Conservation (phyloP, 176 grass and related monocot species). For the Guadua angustifolia region DNA sequence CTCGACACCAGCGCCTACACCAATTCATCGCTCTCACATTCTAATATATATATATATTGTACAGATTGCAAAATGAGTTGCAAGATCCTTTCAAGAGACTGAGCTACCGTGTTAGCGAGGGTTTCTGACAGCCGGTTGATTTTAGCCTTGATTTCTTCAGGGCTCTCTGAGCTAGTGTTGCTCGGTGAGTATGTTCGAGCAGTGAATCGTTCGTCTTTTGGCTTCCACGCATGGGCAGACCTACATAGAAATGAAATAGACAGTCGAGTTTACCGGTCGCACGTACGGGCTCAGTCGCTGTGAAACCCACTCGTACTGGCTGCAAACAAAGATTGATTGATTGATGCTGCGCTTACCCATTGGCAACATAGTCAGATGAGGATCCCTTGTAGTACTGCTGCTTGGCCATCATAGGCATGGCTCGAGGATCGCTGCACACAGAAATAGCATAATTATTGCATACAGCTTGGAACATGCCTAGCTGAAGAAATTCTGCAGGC, state of each 20-base stretch:
- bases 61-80: background rate
- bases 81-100: background rate
- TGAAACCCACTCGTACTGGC: background rate
- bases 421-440: conserved; percentile 44
- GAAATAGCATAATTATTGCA: conserved; percentile 34
- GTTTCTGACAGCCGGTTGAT: conserved; percentile 67
- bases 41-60: background rate
- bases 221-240: conserved; percentile 69
- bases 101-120: conserved; percentile 57
- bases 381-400: conserved; percentile 39
- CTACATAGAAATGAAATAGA: conserved; percentile 45
- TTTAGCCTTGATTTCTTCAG: conserved; percentile 60
- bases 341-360: conserved; percentile 34
- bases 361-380: conserved; percentile 53
- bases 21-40: background rate
- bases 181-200: conserved; percentile 48
- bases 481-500: background rate
- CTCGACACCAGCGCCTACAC: conserved; percentile 53
- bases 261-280: background rate
- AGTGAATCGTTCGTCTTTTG: conserved; percentile 67
- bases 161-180: conserved; percentile 53
- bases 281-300: too few species aligned
- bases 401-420: conserved; percentile 39
- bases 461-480: background rate
- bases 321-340: background rate